Evolutionary conservation across 2,329 filamentous ascomycete genomes (phyloP).

Genomic region (Coleophoma cylindrospora): DNA sequence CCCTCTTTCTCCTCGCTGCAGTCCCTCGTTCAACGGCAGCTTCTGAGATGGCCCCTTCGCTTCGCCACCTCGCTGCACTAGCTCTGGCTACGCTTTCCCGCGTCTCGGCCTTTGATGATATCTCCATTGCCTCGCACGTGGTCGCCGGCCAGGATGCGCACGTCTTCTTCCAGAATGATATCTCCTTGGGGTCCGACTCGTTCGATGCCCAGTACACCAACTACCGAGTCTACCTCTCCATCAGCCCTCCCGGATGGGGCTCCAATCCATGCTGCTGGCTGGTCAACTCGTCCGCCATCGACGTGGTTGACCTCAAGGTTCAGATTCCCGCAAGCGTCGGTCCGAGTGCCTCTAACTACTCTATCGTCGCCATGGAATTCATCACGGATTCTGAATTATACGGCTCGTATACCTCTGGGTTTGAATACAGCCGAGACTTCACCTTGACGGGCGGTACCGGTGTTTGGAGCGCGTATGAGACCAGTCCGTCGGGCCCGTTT

Average conservation of each 20-base stretch:
- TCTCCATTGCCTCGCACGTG: conserved; percentile 7
- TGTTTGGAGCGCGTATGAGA: background rate
- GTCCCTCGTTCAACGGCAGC: background rate
- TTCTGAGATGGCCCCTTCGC: background rate
- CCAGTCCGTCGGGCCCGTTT: background rate
- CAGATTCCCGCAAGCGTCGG: conserved; percentile 26
- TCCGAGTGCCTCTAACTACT: conserved; percentile 24
- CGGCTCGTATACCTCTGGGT: background rate
- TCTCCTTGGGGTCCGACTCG: conserved; percentile 17
- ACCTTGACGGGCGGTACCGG: background rate
- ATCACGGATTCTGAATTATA: background rate
- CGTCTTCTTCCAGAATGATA: conserved; percentile 28
- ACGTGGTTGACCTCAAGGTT: conserved; percentile 21
- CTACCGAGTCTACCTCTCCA: conserved; percentile 29
- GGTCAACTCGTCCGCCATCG: conserved; percentile 23
- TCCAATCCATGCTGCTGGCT: conserved; percentile 29
- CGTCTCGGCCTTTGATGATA: conserved; percentile 3
- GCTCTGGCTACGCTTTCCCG: background rate
- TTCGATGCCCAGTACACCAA: conserved; percentile 14
- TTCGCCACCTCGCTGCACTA: background rate
- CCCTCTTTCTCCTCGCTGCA: background rate
- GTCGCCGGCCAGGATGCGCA: conserved; percentile 9
- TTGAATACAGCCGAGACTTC: background rate
- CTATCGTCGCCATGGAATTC: conserved; percentile 18
- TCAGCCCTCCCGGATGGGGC: conserved; percentile 23